A percentile compares a stretch with the other conserved stretches of the same genome.
These are phyloP conservation scores for Globisporangium polare DNA, from an alignment of 352 stramenopile genomes.

Conservation along the genomic window DNA sequence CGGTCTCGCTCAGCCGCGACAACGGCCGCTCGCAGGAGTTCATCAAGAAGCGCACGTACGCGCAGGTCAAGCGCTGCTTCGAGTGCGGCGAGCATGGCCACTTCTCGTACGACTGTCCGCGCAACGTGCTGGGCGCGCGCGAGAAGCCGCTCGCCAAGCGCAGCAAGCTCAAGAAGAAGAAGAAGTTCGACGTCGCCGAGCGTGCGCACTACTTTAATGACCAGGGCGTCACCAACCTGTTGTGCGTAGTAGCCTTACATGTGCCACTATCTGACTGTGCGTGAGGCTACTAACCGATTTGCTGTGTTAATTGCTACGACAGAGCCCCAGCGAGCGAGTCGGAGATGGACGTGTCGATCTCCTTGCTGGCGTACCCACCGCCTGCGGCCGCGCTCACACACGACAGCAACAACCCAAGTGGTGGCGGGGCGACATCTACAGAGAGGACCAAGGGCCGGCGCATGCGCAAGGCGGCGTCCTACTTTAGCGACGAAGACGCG, in stretches of 20 bases:
- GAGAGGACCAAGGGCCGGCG: slow-evolving; percentile 15
- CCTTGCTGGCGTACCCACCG: slow-evolving; percentile 62
- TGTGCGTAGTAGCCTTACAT: slow-evolving; percentile 42
- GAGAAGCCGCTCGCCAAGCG: slow-evolving; percentile 41
- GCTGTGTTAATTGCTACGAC: slow-evolving; percentile 2
- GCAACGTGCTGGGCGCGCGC: slow-evolving; percentile 71
- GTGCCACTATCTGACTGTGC: not conserved
- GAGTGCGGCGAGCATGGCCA: slow-evolving; percentile 77
- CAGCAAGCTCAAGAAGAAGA: slow-evolving; percentile 59
- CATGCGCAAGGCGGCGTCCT: slow-evolving; percentile 37
- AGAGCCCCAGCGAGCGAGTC: slow-evolving; percentile 45
- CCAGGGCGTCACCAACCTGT: slow-evolving; percentile 50
- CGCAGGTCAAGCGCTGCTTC: slow-evolving; percentile 66
- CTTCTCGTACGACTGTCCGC: slow-evolving; percentile 81
- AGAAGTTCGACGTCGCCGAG: slow-evolving; percentile 55
- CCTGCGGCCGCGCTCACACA: not conserved
- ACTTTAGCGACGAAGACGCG: slow-evolving; percentile 80
- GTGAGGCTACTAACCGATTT: not conserved
- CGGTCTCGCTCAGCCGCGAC: slow-evolving; percentile 65
- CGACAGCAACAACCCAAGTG: slow-evolving; percentile 4
- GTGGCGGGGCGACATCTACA: not conserved
- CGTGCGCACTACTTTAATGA: slow-evolving; percentile 68
- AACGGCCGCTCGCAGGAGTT: slow-evolving; percentile 82
- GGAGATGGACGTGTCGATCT: slow-evolving; percentile 59
- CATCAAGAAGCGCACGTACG: slow-evolving; percentile 76